Percentiles rank a stretch among this genome's conserved stretches.
phyloP scores from a whole-genome alignment of 441 rosid genomes.

The Lepidium campestre region DNA sequence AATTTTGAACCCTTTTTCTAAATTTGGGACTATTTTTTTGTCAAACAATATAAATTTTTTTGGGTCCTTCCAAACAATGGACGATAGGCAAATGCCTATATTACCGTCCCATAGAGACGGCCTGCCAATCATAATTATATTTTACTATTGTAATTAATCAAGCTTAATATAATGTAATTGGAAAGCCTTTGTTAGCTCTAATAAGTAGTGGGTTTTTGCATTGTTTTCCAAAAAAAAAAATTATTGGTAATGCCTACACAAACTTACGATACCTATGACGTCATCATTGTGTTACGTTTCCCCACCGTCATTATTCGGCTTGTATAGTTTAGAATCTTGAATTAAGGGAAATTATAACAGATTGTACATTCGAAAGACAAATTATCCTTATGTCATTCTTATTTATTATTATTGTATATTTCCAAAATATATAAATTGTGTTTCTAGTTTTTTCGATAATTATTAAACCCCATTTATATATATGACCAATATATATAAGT shows the following conservation, averaged over 20 bases:
- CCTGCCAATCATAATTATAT: too few species aligned
- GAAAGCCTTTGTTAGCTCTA: background rate
- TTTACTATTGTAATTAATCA: background rate
- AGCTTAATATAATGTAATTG: background rate
- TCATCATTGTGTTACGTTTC: background rate
- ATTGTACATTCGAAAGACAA: background rate
- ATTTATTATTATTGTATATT: too few species aligned
- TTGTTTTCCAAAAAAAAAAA: too few species aligned
- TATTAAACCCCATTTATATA: background rate
- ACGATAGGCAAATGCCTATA: too few species aligned
- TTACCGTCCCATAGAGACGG: too few species aligned
- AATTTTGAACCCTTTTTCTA: too few species aligned
- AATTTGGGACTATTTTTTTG: too few species aligned
- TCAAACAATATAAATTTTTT: too few species aligned
- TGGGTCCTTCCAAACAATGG: too few species aligned
- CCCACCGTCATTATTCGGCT: background rate
- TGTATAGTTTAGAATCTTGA: background rate
- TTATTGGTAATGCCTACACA: conserved; percentile 6
- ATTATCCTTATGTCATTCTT: too few species aligned
- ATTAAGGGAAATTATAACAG: background rate
- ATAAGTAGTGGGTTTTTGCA: background rate
- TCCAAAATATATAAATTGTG: too few species aligned
- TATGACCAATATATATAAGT: background rate
- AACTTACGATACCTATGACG: conserved; percentile 12
- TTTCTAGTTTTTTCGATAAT: background rate